Conservation (phyloP, 179 eudicot genomes). For the Gypsophila paniculata region DNA sequence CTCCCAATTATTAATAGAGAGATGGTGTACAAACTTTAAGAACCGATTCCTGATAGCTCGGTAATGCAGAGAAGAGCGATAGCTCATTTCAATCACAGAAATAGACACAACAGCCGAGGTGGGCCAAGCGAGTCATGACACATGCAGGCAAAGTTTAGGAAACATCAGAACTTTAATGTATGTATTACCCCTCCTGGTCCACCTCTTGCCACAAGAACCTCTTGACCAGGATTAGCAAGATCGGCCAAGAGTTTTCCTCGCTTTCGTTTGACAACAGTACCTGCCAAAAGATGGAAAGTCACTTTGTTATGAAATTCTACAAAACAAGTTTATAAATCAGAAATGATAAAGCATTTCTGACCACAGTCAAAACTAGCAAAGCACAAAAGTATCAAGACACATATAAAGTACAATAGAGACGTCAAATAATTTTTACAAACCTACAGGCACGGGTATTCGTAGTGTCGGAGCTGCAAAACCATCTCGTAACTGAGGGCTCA, state of each 20-base stretch:
- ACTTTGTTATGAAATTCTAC: background rate
- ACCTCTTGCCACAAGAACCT: slow-evolving; percentile 93
- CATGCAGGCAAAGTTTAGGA: background rate
- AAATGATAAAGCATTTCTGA: too few species aligned
- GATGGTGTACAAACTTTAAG: too few species aligned
- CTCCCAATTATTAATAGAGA: too few species aligned
- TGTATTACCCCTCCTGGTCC: slow-evolving; percentile 97
- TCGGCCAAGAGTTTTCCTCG: slow-evolving; percentile 88
- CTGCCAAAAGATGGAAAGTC: slow-evolving; percentile 34
- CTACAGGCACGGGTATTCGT: slow-evolving; percentile 88
- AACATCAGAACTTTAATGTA: slow-evolving; percentile 19
- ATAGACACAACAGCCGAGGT: slow-evolving; percentile 5
- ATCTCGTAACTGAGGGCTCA: slow-evolving; percentile 47
- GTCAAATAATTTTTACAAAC: slow-evolving; percentile 37
- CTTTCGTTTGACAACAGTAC: slow-evolving; percentile 85
- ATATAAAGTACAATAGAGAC: background rate
- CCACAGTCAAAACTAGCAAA: background rate
- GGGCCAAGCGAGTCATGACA: background rate
- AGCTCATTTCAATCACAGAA: background rate
- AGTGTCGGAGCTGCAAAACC: slow-evolving; percentile 71
- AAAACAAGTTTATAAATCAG: background rate
- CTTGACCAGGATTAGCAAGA: slow-evolving; percentile 74
- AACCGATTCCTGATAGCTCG: background rate
- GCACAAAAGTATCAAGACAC: background rate
- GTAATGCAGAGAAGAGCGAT: background rate